Percentiles rank a stretch among this genome's conserved stretches.
phyloP scores from a whole-genome alignment of 495 filamentous ascomycete species.

The Lophium mytilinum region DNA sequence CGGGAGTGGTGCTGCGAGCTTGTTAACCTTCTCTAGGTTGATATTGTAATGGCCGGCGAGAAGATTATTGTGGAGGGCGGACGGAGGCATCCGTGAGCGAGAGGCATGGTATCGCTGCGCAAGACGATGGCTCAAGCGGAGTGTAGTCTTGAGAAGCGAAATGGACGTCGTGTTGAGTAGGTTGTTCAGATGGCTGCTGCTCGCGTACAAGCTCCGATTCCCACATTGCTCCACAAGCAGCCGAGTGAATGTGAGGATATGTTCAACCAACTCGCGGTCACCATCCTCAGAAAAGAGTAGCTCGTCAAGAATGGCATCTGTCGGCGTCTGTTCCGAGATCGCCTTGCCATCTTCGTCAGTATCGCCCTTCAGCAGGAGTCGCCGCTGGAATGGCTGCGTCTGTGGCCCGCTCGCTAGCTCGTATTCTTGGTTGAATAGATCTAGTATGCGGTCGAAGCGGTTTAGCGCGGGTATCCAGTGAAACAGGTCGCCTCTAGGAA shows the following conservation, averaged over 20 bases:
- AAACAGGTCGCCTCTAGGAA: conserved; percentile 93
- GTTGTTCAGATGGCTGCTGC: conserved; percentile 78
- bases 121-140: conserved; percentile 70
- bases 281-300: conserved; percentile 62
- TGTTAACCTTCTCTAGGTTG: conserved; percentile 78
- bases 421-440: conserved; percentile 74
- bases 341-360: conserved; percentile 33
- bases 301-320: conserved; percentile 42
- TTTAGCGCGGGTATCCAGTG: conserved; percentile 97
- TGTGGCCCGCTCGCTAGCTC: conserved; percentile 75
- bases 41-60: conserved; percentile 89
- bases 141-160: conserved; percentile 61
- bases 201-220: conserved; percentile 91
- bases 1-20: conserved; percentile 72
- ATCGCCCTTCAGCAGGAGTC: conserved; percentile 51
- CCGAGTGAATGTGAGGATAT: conserved; percentile 73
- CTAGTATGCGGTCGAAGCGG: conserved; percentile 83
- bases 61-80: conserved; percentile 60
- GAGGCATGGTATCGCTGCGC: conserved; percentile 89
- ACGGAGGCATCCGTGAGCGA: conserved; percentile 56
- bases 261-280: conserved; percentile 69
- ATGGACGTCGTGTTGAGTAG: conserved; percentile 81
- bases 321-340: conserved; percentile 25
- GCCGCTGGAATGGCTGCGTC: conserved; percentile 58
- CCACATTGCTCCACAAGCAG: conserved; percentile 90